Percentiles rank a stretch among this genome's conserved stretches.
These are phyloP conservation scores for Erythrobasidium hasegawianum DNA, from an alignment of 1,284 basidiomycete species.

Conservation along the genomic window DNA sequence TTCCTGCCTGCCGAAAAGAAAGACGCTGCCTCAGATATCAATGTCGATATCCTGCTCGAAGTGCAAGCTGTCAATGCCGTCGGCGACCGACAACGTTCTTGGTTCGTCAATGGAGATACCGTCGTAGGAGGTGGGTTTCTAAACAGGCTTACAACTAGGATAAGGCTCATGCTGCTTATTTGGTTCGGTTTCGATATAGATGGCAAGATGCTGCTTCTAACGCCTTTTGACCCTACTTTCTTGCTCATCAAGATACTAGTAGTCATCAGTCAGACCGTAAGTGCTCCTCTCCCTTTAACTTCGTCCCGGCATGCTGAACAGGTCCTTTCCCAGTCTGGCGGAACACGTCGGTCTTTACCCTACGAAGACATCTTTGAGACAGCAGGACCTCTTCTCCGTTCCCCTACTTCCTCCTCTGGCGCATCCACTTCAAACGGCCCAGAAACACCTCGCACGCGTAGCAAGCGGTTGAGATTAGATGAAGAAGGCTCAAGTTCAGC, in stretches of 20 bases:
- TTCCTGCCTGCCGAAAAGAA: slow-evolving; percentile 11
- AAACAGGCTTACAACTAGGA: neutral
- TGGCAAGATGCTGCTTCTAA: slow-evolving; percentile 34
- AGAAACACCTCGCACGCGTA: slow-evolving; percentile 15
- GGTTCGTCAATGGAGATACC: slow-evolving; percentile 29
- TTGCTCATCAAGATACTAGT: slow-evolving; percentile 31
- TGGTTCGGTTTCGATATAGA: slow-evolving; percentile 6
- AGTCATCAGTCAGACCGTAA: slow-evolving; percentile 45
- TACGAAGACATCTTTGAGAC: slow-evolving; percentile 35
- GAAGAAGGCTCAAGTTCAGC: neutral
- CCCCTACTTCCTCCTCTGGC: neutral
- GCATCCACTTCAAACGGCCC: neutral
- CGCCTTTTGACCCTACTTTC: slow-evolving; percentile 36
- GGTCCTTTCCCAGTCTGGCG: neutral
- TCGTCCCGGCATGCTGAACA: neutral
- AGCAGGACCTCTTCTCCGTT: slow-evolving; percentile 23
- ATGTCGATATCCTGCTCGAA: slow-evolving; percentile 27
- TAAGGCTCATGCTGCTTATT: neutral
- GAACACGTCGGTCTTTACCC: slow-evolving; percentile 26
- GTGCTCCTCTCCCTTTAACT: neutral
- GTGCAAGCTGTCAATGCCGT: slow-evolving; percentile 33
- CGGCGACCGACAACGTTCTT: slow-evolving; percentile 29
- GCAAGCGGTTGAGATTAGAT: neutral
- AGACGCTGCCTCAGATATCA: neutral
- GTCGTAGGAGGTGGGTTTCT: slow-evolving; percentile 25